Evolutionary conservation across 805 yeast species (phyloP).

Genomic region (Cyberlindnera americana): DNA sequence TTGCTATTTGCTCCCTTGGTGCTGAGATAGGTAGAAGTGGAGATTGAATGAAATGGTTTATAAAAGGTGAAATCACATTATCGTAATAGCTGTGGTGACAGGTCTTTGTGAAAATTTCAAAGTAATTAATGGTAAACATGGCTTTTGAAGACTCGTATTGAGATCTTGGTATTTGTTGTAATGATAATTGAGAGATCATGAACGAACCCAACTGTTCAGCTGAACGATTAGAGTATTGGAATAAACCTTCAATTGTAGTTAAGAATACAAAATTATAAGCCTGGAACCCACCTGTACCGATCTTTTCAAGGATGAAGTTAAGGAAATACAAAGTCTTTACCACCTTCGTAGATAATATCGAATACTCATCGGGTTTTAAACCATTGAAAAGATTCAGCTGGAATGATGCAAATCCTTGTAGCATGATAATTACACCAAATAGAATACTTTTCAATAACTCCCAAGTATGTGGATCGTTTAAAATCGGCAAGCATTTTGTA

Average conservation of each 20-base stretch:
- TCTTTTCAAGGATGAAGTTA: constrained; percentile 45
- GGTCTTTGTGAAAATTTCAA: constrained; percentile 29
- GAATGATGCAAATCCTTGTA: constrained; percentile 45
- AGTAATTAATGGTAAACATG: constrained; percentile 29
- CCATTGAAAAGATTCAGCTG: constrained; percentile 30
- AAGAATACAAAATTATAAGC: constrained; percentile 58
- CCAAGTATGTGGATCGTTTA: constrained; percentile 31
- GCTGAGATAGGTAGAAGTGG: constrained; percentile 10
- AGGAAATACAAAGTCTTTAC: constrained; percentile 40
- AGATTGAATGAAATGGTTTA: constrained; percentile 19
- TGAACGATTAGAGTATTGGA: constrained; percentile 27
- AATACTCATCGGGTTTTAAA: constrained; percentile 14
- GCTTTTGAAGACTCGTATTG: constrained; percentile 28
- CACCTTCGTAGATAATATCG: constrained; percentile 29
- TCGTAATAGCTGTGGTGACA: constrained; percentile 37
- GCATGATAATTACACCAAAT: constrained; percentile 46
- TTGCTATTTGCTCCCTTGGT: constrained; percentile 5
- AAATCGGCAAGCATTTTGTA: constrained; percentile 2
- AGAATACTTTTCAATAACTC: constrained; percentile 37
- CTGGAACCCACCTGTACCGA: constrained; percentile 65
- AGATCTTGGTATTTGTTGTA: constrained; percentile 18
- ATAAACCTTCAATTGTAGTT: constrained; percentile 41
- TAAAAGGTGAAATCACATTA: constrained; percentile 29
- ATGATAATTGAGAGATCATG: constrained; percentile 28
- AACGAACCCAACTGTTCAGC: constrained; percentile 30